These are phyloP conservation scores for Suhomyces kilbournensis DNA, from an alignment of 805 yeast species.

Conservation along the genomic window DNA sequence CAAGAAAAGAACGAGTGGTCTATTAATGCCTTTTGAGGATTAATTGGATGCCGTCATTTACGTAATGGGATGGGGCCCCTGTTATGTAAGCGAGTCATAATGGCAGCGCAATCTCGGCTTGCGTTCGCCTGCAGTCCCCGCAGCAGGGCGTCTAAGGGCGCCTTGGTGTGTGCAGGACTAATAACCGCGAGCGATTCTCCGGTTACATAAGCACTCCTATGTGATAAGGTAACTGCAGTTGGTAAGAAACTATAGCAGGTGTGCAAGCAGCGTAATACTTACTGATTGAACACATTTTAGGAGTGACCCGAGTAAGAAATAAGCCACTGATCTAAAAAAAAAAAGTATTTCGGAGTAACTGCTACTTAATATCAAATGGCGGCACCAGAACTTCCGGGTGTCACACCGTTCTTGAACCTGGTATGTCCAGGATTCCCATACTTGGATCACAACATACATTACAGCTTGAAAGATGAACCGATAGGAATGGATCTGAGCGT, in stretches of 20 bases:
- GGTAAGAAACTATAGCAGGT: not conserved
- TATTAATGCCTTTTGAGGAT: not conserved
- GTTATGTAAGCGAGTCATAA: not conserved
- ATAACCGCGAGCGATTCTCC: not conserved
- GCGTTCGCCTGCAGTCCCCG: not conserved
- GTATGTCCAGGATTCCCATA: slow-evolving; percentile 36
- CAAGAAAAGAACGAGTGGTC: not conserved
- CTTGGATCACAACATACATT: slow-evolving; percentile 35
- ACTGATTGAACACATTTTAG: not conserved
- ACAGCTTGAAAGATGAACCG: slow-evolving; percentile 16
- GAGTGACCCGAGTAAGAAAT: not conserved
- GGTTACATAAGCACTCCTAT: not conserved
- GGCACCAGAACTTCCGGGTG: slow-evolving; percentile 21
- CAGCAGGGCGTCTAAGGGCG: not conserved
- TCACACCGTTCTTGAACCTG: slow-evolving; percentile 29
- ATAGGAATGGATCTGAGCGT: slow-evolving; percentile 3
- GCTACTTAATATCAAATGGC: not conserved
- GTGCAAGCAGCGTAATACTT: not conserved
- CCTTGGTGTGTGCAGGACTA: not conserved
- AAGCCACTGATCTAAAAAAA: not conserved
- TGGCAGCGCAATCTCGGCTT: not conserved
- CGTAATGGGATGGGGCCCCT: not conserved
- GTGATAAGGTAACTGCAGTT: not conserved
- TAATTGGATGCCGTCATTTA: not conserved
- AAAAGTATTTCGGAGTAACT: not conserved